Conservation (phyloP, 768 basidiomycete species). For the Goffeauzyma gilvescens region DNA sequence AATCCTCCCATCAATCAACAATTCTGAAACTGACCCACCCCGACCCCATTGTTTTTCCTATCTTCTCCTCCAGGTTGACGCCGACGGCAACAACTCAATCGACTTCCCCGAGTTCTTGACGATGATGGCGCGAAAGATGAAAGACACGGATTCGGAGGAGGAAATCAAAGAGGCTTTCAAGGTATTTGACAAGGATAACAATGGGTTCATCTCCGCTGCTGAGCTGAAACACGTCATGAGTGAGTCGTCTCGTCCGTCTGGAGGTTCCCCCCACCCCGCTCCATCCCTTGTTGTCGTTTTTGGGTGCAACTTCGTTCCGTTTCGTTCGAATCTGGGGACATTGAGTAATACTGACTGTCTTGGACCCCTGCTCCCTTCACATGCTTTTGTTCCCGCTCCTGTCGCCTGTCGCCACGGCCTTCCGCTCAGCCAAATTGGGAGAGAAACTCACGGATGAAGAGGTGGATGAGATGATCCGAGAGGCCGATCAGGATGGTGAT, state of each 20-base stretch:
- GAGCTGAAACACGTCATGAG: conserved; percentile 85
- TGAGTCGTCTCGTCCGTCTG: too few relatives aligned
- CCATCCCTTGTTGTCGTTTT: too few relatives aligned
- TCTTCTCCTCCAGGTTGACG: conserved; percentile 42
- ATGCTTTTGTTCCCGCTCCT: not conserved
- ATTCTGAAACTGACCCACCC: too few relatives aligned
- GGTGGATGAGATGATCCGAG: conserved; percentile 92
- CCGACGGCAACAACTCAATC: conserved; percentile 71
- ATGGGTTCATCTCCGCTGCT: conserved; percentile 66
- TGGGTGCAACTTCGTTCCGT: too few relatives aligned
- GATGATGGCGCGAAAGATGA: conserved; percentile 49
- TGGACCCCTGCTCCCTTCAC: too few relatives aligned
- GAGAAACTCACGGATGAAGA: conserved; percentile 73
- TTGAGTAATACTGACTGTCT: not conserved
- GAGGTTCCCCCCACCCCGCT: too few relatives aligned
- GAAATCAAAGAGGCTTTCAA: conserved; percentile 94
- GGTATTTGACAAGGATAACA: conserved; percentile 80
- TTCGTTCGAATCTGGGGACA: not conserved
- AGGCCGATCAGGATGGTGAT: conserved; percentile 84
- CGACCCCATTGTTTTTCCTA: not conserved
- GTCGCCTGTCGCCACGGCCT: not conserved
- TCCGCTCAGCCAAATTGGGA: conserved; percentile 36
- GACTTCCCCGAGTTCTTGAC: conserved; percentile 56
- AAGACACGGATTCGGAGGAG: conserved; percentile 77
- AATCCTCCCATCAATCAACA: too few relatives aligned